These are phyloP conservation scores for Aspergillus texensis DNA, from an alignment of 2,329 filamentous ascomycete genomes.

Conservation along the genomic window DNA sequence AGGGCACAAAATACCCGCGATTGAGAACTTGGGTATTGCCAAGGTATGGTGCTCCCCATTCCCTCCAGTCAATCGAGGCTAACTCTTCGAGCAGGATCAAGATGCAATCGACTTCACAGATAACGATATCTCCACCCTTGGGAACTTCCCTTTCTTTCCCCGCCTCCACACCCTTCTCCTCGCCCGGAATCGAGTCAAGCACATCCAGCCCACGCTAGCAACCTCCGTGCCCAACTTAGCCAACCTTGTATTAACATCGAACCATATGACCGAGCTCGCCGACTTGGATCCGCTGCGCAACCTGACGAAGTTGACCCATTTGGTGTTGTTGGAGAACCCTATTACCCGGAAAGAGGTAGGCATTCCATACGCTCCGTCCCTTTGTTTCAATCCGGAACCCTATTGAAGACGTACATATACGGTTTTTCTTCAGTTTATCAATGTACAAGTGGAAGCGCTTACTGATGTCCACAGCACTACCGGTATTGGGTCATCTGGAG, in stretches of 20 bases:
- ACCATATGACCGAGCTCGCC: slow-evolving; percentile 79
- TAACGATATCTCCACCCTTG: slow-evolving; percentile 88
- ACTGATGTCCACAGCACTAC: slow-evolving; percentile 67
- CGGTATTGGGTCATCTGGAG: slow-evolving; percentile 89
- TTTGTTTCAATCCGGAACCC: not conserved
- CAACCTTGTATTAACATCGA: slow-evolving; percentile 80
- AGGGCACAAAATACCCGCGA: slow-evolving; percentile 97
- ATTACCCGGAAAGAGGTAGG: slow-evolving; percentile 88
- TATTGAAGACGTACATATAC: not conserved
- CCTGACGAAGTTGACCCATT: slow-evolving; percentile 72
- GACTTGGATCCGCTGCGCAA: slow-evolving; percentile 80
- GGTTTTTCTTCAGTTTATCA: not conserved
- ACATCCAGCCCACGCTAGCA: slow-evolving; percentile 75
- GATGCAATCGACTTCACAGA: slow-evolving; percentile 98
- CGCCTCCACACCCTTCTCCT: slow-evolving; percentile 85
- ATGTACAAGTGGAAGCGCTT: not conserved
- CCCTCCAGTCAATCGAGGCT: not conserved
- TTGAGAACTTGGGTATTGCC: slow-evolving; percentile 96
- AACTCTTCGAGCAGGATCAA: slow-evolving; percentile 67
- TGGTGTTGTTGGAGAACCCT: slow-evolving; percentile 84
- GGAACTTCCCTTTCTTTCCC: slow-evolving; percentile 90
- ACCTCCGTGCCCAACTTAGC: slow-evolving; percentile 78
- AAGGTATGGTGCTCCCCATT: slow-evolving; percentile 63
- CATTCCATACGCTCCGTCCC: not conserved
- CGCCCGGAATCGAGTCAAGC: slow-evolving; percentile 82